Base-by-base conservation (phyloP, 225 moss, liverwort and hornwort species). In the Pleurozium schreberi region DNA sequence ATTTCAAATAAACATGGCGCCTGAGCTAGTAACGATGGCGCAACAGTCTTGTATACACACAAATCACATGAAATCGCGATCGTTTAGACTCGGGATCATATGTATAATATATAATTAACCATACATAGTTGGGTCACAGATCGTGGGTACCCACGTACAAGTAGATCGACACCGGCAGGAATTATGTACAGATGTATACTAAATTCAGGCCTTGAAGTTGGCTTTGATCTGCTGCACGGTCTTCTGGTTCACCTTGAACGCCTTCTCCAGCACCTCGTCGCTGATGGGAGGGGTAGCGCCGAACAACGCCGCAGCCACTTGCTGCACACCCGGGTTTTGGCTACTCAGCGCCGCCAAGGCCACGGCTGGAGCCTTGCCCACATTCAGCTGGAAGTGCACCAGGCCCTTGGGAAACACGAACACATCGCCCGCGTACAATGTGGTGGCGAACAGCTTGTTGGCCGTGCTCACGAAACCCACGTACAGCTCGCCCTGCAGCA, bases 391-490 rank as follows among this genome's bases (percentile, higher is more conserved):
- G 78, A 78, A 78, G 78, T 78, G 55, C 55, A 78, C 78, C 22
- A 91, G 70, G 10, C 68, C 91, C 53, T 25, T 53, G n/a, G 89
- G 91, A 40, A 91, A 79, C 58, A 91, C 58, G 73, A 84, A 91
- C 89, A 87, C 52, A 58, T 91, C 91, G 64, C 89, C 87, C 2
- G 42, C 82, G 23, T 11, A 33, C 79, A 91, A 17, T 8, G 89
- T 89, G 14, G 52, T 84, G 79, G 89, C 71, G 38, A 89, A 91
- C 59, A 91, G 80, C 34, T 65, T 47, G 65, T 87, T 87, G 65
- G 64, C 59, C 16, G 89, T 83, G 87, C 30, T 91, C 84, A 89
- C 89, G 83, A 91, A 89, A 10, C 91, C 91, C 47, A 87, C 87
- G 87, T 89, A 91, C 73, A 89, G 3, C 15, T 63, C 21, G 33